Conservation (phyloP, 306 rosid species). For the Alnus glutinosa region DNA sequence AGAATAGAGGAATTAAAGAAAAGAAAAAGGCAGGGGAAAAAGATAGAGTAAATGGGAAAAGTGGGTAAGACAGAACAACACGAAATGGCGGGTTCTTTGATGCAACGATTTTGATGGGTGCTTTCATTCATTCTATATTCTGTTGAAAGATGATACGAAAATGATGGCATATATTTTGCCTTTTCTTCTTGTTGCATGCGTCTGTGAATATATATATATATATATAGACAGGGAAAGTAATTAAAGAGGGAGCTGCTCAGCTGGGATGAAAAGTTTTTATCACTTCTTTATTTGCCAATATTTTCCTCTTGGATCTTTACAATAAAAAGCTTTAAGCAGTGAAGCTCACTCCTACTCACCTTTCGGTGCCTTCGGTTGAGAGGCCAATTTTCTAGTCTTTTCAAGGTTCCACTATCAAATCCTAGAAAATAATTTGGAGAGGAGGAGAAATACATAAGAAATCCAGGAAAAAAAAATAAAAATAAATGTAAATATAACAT, state of each 20-base stretch:
- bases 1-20: too few species aligned
- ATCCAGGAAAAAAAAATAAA: too few species aligned
- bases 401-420: background rate
- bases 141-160: background rate
- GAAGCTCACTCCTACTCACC: background rate
- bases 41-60: background rate
- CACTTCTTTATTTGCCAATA: background rate
- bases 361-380: background rate
- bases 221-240: background rate
- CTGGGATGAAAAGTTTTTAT: background rate
- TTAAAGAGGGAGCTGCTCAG: background rate
- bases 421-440: background rate
- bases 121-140: background rate
- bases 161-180: background rate
- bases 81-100: background rate
- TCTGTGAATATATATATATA: background rate
- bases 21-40: background rate
- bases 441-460: background rate
- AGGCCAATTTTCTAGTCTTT: background rate
- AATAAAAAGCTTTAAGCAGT: background rate
- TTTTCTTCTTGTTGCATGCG: background rate
- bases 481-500: too few species aligned
- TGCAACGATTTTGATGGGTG: constrained; percentile 7
- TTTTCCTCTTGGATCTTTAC: background rate
- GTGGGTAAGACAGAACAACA: background rate